phyloP scores from a whole-genome alignment of 1,139 yeast species.

The Pichia sp. region DNA sequence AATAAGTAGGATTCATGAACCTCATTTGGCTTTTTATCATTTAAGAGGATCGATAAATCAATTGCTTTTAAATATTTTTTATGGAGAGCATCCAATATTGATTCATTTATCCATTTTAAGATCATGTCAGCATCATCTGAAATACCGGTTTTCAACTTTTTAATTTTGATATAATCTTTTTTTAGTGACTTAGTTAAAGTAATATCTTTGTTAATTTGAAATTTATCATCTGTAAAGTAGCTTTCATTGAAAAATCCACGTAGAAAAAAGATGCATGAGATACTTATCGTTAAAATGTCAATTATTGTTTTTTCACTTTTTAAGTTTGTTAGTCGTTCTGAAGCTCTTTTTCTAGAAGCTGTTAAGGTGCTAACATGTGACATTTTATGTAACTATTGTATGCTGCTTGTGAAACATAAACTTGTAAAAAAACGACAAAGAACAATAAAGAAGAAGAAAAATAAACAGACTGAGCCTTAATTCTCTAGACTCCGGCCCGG shows the following conservation, averaged over 20 bases:
- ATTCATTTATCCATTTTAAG: slow-evolving; percentile 47
- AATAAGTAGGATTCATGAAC: slow-evolving; percentile 47
- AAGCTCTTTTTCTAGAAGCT: slow-evolving; percentile 8
- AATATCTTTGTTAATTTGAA: slow-evolving; percentile 25
- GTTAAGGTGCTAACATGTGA: not conserved
- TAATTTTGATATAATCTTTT: slow-evolving; percentile 36
- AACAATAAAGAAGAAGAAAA: not conserved
- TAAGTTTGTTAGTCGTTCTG: slow-evolving; percentile 19
- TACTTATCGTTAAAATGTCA: slow-evolving; percentile 38
- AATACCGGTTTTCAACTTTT: slow-evolving; percentile 40
- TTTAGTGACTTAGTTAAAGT: not conserved
- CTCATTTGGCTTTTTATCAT: slow-evolving; percentile 34
- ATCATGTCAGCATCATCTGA: slow-evolving; percentile 40
- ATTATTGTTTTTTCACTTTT: slow-evolving; percentile 35
- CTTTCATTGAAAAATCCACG: slow-evolving; percentile 48
- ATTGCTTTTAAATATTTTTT: slow-evolving; percentile 39
- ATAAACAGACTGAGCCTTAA: no score
- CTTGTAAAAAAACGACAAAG: no score
- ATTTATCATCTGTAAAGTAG: slow-evolving; percentile 39
- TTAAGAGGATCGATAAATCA: slow-evolving; percentile 40
- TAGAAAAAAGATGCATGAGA: slow-evolving; percentile 47
- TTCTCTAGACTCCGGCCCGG: no score
- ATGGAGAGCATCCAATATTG: slow-evolving; percentile 41
- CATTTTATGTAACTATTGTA: slow-evolving; percentile 1
- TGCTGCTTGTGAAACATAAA: no score